phyloP scores from a whole-genome alignment of 116 monocot genomes.

The Thalassia testudinum region DNA sequence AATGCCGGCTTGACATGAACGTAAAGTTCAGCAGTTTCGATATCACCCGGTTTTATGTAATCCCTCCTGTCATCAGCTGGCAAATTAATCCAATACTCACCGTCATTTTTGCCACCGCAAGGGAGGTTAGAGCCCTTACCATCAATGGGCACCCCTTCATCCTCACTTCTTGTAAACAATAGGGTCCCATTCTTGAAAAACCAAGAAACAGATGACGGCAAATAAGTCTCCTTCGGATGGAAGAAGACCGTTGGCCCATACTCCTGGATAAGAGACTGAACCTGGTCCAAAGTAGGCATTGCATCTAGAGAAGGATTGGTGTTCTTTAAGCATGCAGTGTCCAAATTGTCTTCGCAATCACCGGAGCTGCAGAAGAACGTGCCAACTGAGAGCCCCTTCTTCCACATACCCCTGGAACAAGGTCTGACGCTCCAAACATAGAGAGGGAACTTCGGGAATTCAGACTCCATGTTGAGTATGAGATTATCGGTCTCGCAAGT shows the following conservation, averaged over 20 bases:
- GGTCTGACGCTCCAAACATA: constrained; percentile 50
- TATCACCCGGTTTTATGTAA: constrained; percentile 31
- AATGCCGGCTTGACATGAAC: constrained; percentile 70
- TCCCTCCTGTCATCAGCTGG: constrained; percentile 28
- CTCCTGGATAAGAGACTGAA: constrained; percentile 51
- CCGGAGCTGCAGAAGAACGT: constrained; percentile 52
- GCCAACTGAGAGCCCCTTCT: constrained; percentile 48
- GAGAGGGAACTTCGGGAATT: constrained; percentile 12
- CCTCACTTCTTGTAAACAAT: constrained; percentile 27
- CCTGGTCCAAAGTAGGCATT: constrained; percentile 78
- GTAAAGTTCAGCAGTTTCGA: constrained; percentile 61
- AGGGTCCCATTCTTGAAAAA: constrained; percentile 74
- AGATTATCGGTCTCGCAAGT: constrained; percentile 31
- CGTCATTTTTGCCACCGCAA: constrained; percentile 55
- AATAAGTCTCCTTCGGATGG: constrained; percentile 65
- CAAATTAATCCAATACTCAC: constrained; percentile 78
- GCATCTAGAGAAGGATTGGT: constrained; percentile 26
- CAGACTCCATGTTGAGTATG: constrained; percentile 24
- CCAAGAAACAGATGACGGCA: constrained; percentile 85
- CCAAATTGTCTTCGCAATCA: constrained; percentile 9
- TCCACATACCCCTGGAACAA: constrained; percentile 45
- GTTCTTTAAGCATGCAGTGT: constrained; percentile 58
- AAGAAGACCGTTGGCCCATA: constrained; percentile 86
- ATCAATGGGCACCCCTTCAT: constrained; percentile 29
- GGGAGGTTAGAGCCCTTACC: constrained; percentile 60